Evolutionary conservation across 139 green algal species (phyloP).

Genomic region (Diplosphaera chodatii): DNA sequence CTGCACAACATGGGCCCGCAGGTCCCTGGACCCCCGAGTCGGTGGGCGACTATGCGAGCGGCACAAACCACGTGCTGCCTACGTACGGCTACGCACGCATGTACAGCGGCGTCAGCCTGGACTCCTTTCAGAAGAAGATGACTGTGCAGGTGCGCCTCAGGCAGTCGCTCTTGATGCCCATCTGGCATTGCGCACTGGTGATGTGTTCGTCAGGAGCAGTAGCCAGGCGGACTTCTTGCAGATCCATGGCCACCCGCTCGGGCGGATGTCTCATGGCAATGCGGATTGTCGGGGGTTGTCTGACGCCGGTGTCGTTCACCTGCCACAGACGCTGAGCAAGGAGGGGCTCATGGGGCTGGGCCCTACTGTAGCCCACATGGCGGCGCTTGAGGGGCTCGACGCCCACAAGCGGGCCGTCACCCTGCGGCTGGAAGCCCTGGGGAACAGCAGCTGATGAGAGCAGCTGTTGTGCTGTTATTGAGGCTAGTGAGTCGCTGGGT

Average conservation of each 20-base stretch:
- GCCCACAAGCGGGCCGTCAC: constrained; percentile 91
- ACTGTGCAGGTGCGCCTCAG: constrained; percentile 87
- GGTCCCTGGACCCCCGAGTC: constrained; percentile 80
- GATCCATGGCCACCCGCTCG: no score
- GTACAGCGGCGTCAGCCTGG: constrained; percentile 93
- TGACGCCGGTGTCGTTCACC: no score
- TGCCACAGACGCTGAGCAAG: constrained; percentile 2
- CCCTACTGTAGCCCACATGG: constrained; percentile 90
- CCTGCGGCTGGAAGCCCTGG: constrained; percentile 53
- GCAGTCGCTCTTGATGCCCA: no score
- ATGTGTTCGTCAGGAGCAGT: no score
- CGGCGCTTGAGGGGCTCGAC: constrained; percentile 89
- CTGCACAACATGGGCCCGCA: not conserved
- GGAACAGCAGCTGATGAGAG: not conserved
- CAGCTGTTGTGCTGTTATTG: no score
- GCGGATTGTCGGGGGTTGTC: no score
- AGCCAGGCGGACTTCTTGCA: no score
- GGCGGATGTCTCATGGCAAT: no score
- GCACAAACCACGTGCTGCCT: constrained; percentile 97
- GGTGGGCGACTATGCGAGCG: constrained; percentile 96
- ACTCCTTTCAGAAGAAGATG: constrained; percentile 97
- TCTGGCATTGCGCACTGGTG: no score
- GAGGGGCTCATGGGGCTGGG: constrained; percentile 78
- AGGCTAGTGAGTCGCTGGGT: no score
- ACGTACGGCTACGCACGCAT: constrained; percentile 98